Conservation (phyloP, 202 grass and related monocot genomes). For the Carex sylvatica region DNA sequence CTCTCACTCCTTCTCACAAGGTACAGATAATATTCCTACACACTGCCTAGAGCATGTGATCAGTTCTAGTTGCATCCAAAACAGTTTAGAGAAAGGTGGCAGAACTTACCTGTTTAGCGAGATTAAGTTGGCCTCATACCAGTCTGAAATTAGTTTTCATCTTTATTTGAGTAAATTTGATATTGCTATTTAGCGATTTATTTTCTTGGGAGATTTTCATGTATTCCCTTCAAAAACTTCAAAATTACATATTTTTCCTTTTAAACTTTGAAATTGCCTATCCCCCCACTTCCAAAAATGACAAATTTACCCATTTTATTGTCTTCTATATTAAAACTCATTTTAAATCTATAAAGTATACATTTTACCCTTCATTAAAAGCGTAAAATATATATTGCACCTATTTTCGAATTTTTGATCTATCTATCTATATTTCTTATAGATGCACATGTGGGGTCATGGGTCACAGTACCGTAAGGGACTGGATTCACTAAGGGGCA, state of each 20-base stretch:
- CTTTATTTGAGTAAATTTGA: neutral
- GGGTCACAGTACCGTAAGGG: slow-evolving; percentile 91
- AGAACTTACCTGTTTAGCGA: neutral
- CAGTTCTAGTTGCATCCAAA: slow-evolving; percentile 23
- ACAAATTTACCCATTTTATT: no score
- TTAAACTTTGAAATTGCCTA: no score
- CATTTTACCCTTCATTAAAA: no score
- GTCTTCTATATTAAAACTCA: no score
- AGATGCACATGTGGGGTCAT: slow-evolving; percentile 99
- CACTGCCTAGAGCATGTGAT: slow-evolving; percentile 17
- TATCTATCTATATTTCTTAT: neutral
- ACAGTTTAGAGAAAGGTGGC: slow-evolving; percentile 6
- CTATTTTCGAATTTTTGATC: neutral
- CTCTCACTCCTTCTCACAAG: neutral
- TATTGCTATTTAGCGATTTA: neutral
- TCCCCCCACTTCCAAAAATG: no score
- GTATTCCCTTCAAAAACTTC: no score
- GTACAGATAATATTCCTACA: slow-evolving; percentile 11
- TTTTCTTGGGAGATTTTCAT: neutral
- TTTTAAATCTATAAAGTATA: no score
- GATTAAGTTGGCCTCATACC: neutral
- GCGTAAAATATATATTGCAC: neutral
- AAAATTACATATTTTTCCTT: no score
- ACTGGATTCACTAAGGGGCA: slow-evolving; percentile 71
- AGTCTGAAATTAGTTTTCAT: neutral